Evolutionary conservation across 169 alveolate genomes (phyloP).

Genomic region (Cryptosporidium sp.): DNA sequence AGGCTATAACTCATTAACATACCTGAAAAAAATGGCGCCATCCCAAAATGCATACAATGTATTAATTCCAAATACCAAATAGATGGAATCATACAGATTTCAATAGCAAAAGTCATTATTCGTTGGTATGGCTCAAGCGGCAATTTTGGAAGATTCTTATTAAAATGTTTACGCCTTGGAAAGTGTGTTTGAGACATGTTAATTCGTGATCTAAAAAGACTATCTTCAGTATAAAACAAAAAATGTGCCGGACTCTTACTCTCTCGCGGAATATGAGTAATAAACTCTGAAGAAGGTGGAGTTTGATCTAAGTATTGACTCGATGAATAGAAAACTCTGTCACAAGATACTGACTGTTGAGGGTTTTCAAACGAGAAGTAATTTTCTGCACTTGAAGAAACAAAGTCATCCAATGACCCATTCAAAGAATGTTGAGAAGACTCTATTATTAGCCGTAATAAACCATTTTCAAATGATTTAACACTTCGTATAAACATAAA

Average conservation of each 20-base stretch:
- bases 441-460: neutral
- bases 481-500: neutral
- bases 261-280: neutral
- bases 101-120: constrained; percentile 67
- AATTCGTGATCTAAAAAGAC: neutral
- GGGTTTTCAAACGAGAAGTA: neutral
- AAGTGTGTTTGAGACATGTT: neutral
- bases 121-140: constrained; percentile 62
- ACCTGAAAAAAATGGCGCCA: constrained; percentile 28
- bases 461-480: neutral
- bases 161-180: constrained; percentile 5
- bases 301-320: neutral
- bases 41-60: constrained; percentile 39
- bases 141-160: constrained; percentile 1
- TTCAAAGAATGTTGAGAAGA: neutral
- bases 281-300: neutral
- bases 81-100: constrained; percentile 59
- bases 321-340: neutral
- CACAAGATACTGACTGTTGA: neutral
- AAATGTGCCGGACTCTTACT: neutral
- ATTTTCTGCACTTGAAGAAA: neutral
- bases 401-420: neutral
- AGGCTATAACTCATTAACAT: constrained; percentile 35
- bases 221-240: neutral
- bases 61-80: constrained; percentile 66